phyloP scores from a whole-genome alignment of 1,139 yeast genomes.

The Yamadazyma triangularis region DNA sequence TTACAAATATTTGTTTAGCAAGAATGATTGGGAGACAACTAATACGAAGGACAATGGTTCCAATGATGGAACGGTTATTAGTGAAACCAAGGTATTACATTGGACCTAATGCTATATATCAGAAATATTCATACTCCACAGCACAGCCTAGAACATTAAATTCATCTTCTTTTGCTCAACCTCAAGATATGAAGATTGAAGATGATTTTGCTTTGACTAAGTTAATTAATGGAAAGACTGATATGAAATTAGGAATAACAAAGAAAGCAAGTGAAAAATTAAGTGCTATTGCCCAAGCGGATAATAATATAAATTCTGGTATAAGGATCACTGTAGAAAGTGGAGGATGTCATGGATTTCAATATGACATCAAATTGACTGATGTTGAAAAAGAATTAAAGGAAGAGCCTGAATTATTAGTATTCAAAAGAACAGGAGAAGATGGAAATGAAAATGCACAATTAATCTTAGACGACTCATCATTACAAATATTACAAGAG shows the following conservation, averaged over 20 bases:
- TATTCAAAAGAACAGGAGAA: slow-evolving; percentile 60
- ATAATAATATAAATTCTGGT: slow-evolving; percentile 57
- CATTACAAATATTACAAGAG: slow-evolving; percentile 78
- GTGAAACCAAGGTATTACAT: no score
- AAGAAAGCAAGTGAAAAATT: slow-evolving; percentile 47
- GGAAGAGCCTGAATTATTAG: slow-evolving; percentile 29
- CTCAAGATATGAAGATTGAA: slow-evolving; percentile 1
- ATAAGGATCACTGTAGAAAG: slow-evolving; percentile 82
- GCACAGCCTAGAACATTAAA: slow-evolving; percentile 10
- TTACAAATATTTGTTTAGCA: no score
- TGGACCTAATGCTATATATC: no score
- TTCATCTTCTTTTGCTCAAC: slow-evolving; percentile 7
- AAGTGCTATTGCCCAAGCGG: slow-evolving; percentile 51
- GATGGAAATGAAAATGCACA: slow-evolving; percentile 43
- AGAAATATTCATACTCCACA: slow-evolving; percentile 1
- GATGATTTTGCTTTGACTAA: slow-evolving; percentile 7
- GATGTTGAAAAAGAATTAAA: slow-evolving; percentile 41
- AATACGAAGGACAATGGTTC: no score
- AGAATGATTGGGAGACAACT: no score
- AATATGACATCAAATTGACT: slow-evolving; percentile 69
- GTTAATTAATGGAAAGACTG: slow-evolving; percentile 31
- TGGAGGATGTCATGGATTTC: slow-evolving; percentile 99
- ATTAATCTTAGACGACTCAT: slow-evolving; percentile 73
- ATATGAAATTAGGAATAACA: slow-evolving; percentile 36
- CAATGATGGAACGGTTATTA: no score